phyloP scores from a whole-genome alignment of 2,329 filamentous ascomycete genomes.

The Fonsecaea nubica region DNA sequence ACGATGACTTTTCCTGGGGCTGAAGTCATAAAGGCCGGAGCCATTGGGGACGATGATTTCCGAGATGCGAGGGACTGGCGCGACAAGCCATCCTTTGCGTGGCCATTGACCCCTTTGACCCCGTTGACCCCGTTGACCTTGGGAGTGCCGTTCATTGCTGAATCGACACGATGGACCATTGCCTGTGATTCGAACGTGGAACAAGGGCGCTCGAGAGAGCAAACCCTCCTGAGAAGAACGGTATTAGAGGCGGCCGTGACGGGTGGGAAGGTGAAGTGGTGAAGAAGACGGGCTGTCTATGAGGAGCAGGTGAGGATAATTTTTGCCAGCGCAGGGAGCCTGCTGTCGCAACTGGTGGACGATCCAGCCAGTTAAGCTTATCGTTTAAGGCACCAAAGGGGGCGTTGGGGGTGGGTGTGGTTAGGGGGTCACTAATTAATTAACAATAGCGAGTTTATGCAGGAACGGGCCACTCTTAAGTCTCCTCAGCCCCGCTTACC shows the following conservation, averaged over 20 bases:
- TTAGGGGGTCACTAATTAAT: neutral
- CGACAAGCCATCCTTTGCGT: constrained; percentile 31
- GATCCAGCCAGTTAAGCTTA: constrained; percentile 19
- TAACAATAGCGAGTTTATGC: constrained; percentile 1
- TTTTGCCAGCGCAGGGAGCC: constrained; percentile 4
- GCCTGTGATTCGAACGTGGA: neutral
- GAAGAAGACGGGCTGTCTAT: neutral
- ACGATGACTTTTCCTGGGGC: constrained; percentile 98
- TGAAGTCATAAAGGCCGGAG: constrained; percentile 96
- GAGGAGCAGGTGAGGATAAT: neutral
- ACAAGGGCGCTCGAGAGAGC: constrained; percentile 4
- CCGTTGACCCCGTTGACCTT: constrained; percentile 37
- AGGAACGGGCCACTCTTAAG: constrained; percentile 9
- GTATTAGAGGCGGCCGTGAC: neutral
- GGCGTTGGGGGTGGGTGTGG: too few relatives aligned
- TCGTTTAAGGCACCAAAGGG: constrained; percentile 9
- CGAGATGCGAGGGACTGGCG: constrained; percentile 39
- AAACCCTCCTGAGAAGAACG: neutral
- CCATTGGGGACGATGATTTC: constrained; percentile 64
- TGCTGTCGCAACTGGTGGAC: constrained; percentile 1
- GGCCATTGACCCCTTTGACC: constrained; percentile 34
- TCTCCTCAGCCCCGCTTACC: neutral
- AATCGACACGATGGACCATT: constrained; percentile 32
- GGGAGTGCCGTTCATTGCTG: constrained; percentile 32
- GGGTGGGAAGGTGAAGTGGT: constrained; percentile 7